Evolutionary conservation across 2,329 filamentous ascomycete species (phyloP), one percentile per base, ranked within the genome.

Genomic region (Amphichorda felina): DNA sequence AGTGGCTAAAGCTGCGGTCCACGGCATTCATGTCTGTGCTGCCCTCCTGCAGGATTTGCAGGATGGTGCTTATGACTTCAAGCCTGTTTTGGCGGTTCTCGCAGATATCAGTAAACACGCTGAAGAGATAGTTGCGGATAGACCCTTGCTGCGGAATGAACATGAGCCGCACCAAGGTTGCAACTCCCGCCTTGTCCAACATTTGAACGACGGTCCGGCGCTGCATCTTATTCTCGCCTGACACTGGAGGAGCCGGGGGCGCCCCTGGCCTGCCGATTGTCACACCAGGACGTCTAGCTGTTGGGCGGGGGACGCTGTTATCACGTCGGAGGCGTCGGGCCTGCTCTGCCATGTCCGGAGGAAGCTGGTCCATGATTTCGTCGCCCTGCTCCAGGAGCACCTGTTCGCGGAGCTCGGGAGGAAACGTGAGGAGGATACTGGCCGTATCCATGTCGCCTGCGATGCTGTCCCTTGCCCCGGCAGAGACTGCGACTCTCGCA

Each of bases 121-220:
- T 79, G 53, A 91, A 89, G 36, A 98, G 69, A 40, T 86, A 83
- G 41, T 72, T 76, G 45, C 87, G 84, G 33, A 91, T 81, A 41
- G 84, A 91, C 16, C 84, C 85, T 43, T 89, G 84, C 45, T 95
- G 85, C 33, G 85, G 82, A 48, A 96, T 87, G 55, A 98, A 98
- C 89, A 98, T 95, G 8, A 98, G 72, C n/a, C 93, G 84, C 30
- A 98, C 70, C 24, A 98, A 66, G n/a, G 91, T 96, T 18, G 93
- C 91, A 44, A 98, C 80, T 18, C 93, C 91, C 32, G 88, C 74
- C 60, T 94, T 95, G 57, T 98, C 91, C 21, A 98, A 74, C 82
- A 98, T 94, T 54, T 98, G 91, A 17, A 94, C 83, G 39, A 93
- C 82, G 16, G 85, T 79, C 41, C 83, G 82, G 38, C 84, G 78